Evolutionary conservation across 2,329 filamentous ascomycete genomes (phyloP).

Genomic region (Colletotrichum euphorbiae): DNA sequence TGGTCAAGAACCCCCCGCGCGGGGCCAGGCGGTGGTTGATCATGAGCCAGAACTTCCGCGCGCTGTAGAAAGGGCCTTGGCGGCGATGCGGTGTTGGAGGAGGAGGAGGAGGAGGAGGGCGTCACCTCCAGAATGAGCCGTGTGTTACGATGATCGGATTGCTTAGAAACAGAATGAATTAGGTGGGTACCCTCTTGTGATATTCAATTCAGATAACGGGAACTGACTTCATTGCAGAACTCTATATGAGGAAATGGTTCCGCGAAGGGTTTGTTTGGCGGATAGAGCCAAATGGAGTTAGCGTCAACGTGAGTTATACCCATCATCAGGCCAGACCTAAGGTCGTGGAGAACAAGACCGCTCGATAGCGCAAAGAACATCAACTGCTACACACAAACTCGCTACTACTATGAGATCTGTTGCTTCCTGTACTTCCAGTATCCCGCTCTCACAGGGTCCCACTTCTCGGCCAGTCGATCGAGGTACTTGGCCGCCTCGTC

Average conservation of each 20-base stretch:
- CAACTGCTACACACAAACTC: neutral
- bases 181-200: neutral
- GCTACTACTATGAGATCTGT: slow-evolving; percentile 39
- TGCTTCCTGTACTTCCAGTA: slow-evolving; percentile 81
- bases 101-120: neutral
- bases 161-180: neutral
- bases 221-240: neutral
- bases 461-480: slow-evolving; percentile 81
- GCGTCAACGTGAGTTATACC: no score
- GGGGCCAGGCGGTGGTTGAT: slow-evolving; percentile 72
- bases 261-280: no score
- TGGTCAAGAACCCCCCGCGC: slow-evolving; percentile 64
- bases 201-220: neutral
- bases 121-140: slow-evolving; percentile 3
- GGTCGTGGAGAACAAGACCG: neutral
- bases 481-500: slow-evolving; percentile 77
- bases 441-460: slow-evolving; percentile 89
- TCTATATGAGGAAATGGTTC: no score
- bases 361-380: neutral
- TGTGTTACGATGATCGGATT: neutral
- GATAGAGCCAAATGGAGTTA: no score
- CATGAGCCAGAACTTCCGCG: slow-evolving; percentile 78
- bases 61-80: slow-evolving; percentile 51
- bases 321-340: no score
- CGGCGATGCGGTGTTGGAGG: neutral